Evolutionary conservation across 352 stramenopile species (phyloP).

Genomic region (Globisporangium perplexum): DNA sequence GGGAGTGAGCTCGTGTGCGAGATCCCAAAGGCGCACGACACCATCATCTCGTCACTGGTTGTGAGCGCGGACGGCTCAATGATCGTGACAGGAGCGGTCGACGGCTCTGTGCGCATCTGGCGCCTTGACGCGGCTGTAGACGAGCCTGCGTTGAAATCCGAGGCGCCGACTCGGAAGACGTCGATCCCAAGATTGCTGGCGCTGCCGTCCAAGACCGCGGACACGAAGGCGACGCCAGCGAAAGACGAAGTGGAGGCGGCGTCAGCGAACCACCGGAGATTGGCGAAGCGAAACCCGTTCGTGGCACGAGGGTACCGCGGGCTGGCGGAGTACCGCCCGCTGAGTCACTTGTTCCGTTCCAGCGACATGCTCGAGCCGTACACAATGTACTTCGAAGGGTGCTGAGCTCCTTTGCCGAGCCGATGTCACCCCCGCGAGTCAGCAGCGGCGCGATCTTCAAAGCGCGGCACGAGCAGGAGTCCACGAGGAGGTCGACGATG

Average conservation of each 20-base stretch:
- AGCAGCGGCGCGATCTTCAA: background rate
- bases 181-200: background rate
- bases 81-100: constrained; percentile 48
- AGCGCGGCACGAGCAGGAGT: too few relatives aligned
- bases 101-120: constrained; percentile 67
- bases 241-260: background rate
- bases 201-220: background rate
- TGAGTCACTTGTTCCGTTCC: constrained; percentile 6
- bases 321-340: constrained; percentile 1
- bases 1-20: constrained; percentile 52
- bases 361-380: constrained; percentile 6
- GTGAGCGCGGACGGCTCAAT: constrained; percentile 47
- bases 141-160: constrained; percentile 1
- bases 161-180: constrained; percentile 3
- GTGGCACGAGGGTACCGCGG: background rate
- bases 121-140: constrained; percentile 16
- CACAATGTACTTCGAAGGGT: constrained; percentile 13
- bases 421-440: too few relatives aligned
- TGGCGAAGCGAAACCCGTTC: background rate
- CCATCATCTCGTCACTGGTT: constrained; percentile 53
- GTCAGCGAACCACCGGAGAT: too few relatives aligned
- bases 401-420: too few relatives aligned
- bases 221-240: background rate
- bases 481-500: too few relatives aligned
- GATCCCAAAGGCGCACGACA: constrained; percentile 52